A percentile compares a stretch with the other conserved stretches of the same genome.
phyloP scores from a whole-genome alignment of 179 eudicot species.

The Amaranthus tricolor region DNA sequence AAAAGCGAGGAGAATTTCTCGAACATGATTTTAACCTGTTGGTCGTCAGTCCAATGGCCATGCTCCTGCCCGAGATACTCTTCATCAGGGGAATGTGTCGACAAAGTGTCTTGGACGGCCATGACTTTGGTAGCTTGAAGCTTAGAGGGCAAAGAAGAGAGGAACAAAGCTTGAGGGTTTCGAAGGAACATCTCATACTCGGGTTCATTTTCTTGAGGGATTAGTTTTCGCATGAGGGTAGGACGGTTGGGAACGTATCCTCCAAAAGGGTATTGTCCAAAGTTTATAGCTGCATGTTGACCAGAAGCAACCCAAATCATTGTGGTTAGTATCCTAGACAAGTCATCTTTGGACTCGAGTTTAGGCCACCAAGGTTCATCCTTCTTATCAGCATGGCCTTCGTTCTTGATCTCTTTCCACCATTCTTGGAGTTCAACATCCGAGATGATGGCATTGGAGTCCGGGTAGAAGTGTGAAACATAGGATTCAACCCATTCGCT shows the following conservation, averaged over 20 bases:
- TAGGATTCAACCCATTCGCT: constrained; percentile 70
- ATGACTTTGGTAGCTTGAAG: constrained; percentile 86
- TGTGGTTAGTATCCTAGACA: constrained; percentile 56
- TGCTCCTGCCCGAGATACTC: constrained; percentile 65
- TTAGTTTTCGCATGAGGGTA: constrained; percentile 64
- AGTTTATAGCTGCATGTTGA: constrained; percentile 93
- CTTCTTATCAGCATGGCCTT: constrained; percentile 74
- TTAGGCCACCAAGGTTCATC: constrained; percentile 96
- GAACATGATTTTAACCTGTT: constrained; percentile 44
- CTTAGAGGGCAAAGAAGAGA: constrained; percentile 74
- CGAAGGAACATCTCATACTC: constrained; percentile 53
- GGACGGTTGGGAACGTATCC: constrained; percentile 89
- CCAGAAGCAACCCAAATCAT: constrained; percentile 92
- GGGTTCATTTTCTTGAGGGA: constrained; percentile 62
- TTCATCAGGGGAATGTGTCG: constrained; percentile 84
- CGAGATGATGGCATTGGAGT: constrained; percentile 42
- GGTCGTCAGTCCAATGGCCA: constrained; percentile 45
- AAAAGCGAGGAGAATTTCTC: constrained; percentile 46
- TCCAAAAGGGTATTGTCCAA: constrained; percentile 88
- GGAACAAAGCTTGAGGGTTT: constrained; percentile 60
- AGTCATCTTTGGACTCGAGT: constrained; percentile 66
- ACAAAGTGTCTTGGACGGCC: constrained; percentile 84
- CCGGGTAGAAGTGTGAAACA: constrained; percentile 62
- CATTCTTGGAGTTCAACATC: constrained; percentile 87
- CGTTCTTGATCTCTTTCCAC: constrained; percentile 81